phyloP scores from a whole-genome alignment of 208 protist species.

The Tritrichomonas foetus region DNA sequence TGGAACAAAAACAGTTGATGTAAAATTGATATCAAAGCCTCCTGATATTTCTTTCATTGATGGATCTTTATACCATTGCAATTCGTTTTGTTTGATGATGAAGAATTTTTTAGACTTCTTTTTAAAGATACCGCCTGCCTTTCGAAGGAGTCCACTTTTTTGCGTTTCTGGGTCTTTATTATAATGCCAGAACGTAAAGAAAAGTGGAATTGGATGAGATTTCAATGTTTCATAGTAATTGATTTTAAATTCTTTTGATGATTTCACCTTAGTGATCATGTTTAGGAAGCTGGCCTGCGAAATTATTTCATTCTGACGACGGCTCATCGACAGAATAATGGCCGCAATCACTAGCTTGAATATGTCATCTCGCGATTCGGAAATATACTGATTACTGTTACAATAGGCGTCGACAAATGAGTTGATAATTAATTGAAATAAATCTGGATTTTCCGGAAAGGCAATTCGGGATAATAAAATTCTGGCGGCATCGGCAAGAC shows the following conservation, averaged over 20 bases:
- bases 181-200: not conserved
- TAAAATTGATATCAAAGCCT: too few relatives aligned
- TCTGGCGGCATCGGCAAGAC: not conserved
- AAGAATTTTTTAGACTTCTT: too few relatives aligned
- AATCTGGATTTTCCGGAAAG: not conserved
- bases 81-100: too few relatives aligned
- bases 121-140: too few relatives aligned
- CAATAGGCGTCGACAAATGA: not conserved
- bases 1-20: too few relatives aligned
- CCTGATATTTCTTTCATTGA: too few relatives aligned
- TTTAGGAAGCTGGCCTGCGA: not conserved
- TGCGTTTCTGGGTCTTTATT: not conserved
- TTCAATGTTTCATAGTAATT: not conserved
- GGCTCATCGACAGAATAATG: not conserved
- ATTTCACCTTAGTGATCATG: not conserved
- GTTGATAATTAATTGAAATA: not conserved
- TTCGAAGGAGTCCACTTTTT: too few relatives aligned
- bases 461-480: not conserved
- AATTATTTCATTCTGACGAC: not conserved
- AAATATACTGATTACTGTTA: not conserved
- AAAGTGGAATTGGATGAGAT: not conserved
- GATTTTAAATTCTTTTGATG: not conserved
- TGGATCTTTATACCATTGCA: too few relatives aligned
- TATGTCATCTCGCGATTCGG: not conserved
- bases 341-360: not conserved